A percentile compares a stretch with the other conserved stretches of the same genome.
Conservation (phyloP, 164 flowering plant genomes). For the Hamamelis virginiana region DNA sequence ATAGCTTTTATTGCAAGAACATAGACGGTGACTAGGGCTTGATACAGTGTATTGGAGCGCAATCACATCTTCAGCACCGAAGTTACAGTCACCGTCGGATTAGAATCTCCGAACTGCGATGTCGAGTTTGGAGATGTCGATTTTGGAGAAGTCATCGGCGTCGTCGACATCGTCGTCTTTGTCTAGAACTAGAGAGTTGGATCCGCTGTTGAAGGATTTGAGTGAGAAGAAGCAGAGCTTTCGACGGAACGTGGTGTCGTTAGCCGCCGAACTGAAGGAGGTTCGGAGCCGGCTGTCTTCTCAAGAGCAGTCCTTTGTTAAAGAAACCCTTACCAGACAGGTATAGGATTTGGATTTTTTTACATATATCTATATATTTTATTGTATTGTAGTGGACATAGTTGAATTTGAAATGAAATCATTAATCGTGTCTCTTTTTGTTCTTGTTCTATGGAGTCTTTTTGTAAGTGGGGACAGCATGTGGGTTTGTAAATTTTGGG, state of each 20-base stretch:
- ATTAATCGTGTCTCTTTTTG: constrained; percentile 14
- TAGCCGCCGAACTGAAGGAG: constrained; percentile 90
- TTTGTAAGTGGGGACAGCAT: constrained; percentile 17
- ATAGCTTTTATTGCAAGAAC: constrained; percentile 9
- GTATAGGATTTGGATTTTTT: constrained; percentile 27
- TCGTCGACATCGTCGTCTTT: constrained; percentile 6
- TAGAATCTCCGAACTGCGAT: constrained; percentile 2
- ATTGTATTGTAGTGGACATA: too few relatives aligned
- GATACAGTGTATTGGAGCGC: constrained; percentile 6
- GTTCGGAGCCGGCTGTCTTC: constrained; percentile 68
- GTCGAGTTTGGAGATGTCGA: constrained; percentile 31
- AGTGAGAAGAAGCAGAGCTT: constrained; percentile 81
- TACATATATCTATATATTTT: not conserved
- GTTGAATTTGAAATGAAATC: constrained; percentile 4
- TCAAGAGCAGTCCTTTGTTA: constrained; percentile 61
- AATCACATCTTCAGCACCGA: not conserved
- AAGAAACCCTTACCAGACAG: constrained; percentile 78
- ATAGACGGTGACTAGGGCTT: not conserved
- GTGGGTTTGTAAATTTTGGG: not conserved
- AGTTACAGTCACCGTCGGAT: not conserved
- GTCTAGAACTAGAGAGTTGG: constrained; percentile 23
- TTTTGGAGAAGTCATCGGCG: constrained; percentile 13
- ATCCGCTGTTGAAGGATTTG: constrained; percentile 86
- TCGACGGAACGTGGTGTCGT: constrained; percentile 63
- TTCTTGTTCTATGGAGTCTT: constrained; percentile 2